These are phyloP conservation scores for Cystobasidium sp. DNA, from an alignment of 1,284 basidiomycete genomes.

Conservation along the genomic window DNA sequence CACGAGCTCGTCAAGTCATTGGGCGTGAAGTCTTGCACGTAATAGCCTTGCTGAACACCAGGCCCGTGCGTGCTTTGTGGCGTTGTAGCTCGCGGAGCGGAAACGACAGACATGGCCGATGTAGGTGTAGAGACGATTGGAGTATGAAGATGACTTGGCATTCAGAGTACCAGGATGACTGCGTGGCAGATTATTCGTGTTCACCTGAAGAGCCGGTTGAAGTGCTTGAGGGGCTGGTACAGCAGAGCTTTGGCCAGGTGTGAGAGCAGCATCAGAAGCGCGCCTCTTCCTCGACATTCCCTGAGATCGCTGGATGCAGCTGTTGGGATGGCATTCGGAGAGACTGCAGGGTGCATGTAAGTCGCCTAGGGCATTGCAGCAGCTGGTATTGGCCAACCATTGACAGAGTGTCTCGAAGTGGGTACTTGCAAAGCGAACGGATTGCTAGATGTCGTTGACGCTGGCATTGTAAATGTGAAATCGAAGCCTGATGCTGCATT, in stretches of 20 bases:
- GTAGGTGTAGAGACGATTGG: slow-evolving; percentile 5
- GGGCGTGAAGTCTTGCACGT: neutral
- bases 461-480: slow-evolving; percentile 3
- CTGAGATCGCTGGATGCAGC: neutral
- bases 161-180: neutral
- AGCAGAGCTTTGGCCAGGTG: neutral
- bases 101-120: neutral
- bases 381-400: neutral
- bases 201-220: neutral
- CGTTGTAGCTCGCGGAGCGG: neutral
- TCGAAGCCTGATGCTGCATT: neutral
- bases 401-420: neutral
- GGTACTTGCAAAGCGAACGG: neutral
- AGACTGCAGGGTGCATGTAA: neutral
- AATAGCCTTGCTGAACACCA: neutral
- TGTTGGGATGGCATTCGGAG: neutral
- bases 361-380: too few relatives aligned
- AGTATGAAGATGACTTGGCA: slow-evolving; percentile 2
- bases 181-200: neutral
- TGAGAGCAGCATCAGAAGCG: neutral
- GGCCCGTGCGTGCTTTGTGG: neutral
- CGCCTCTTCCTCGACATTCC: neutral
- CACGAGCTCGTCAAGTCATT: slow-evolving; percentile 17
- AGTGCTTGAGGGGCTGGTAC: neutral
- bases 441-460: neutral